Conservation (phyloP, 2,329 filamentous ascomycete genomes). For the Fusarium brevicatenulatum region DNA sequence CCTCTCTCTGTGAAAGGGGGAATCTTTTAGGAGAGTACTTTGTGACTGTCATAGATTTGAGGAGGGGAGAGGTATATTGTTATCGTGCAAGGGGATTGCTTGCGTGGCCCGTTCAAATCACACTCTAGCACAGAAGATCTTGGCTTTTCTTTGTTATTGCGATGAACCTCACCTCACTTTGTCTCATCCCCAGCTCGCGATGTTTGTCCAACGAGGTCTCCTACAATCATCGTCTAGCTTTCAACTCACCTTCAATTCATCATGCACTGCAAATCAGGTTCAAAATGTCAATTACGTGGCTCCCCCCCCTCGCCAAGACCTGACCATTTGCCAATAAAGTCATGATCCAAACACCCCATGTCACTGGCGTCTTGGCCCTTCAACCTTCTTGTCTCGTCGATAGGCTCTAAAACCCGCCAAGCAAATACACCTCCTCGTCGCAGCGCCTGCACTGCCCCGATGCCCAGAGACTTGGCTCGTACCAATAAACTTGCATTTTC, state of each 20-base stretch:
- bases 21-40: not conserved
- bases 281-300: slow-evolving; percentile 32
- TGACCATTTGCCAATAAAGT: slow-evolving; percentile 14
- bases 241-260: not conserved
- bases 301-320: slow-evolving; percentile 28
- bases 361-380: slow-evolving; percentile 27
- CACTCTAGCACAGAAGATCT: slow-evolving; percentile 8
- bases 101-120: slow-evolving; percentile 27
- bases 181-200: slow-evolving; percentile 2
- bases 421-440: not conserved
- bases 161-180: not conserved
- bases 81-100: slow-evolving; percentile 26
- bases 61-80: not conserved
- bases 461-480: slow-evolving; percentile 43
- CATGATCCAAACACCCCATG: slow-evolving; percentile 14
- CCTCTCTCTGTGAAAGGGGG: not conserved
- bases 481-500: slow-evolving; percentile 13
- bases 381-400: slow-evolving; percentile 4
- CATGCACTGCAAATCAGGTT: slow-evolving; percentile 13
- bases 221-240: not conserved
- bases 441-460: slow-evolving; percentile 39
- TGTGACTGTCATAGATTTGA: no score
- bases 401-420: slow-evolving; percentile 24
- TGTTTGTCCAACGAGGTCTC: not conserved
- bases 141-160: slow-evolving; percentile 21